These are phyloP conservation scores for Erigeron canadensis DNA, from an alignment of 129 eudicot species.

Conservation along the genomic window DNA sequence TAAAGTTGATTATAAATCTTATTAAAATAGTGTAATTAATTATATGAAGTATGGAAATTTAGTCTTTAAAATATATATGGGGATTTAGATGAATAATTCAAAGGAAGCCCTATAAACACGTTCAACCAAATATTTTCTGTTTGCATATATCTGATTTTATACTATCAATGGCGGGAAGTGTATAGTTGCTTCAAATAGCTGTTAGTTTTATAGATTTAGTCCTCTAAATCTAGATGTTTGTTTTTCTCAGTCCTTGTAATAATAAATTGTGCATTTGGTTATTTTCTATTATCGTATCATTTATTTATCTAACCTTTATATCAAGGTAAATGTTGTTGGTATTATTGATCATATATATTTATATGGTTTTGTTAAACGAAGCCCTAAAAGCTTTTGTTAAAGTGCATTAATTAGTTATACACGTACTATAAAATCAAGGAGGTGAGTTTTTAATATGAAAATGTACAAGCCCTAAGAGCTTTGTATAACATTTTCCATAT, in stretches of 20 bases:
- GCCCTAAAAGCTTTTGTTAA: too few species aligned
- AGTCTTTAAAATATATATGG: conserved; percentile 3
- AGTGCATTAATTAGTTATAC: too few species aligned
- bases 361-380: too few species aligned
- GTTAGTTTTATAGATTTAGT: conserved; percentile 13
- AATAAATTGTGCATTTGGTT: too few species aligned
- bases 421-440: too few species aligned
- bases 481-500: too few species aligned
- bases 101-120: conserved; percentile 29
- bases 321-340: too few species aligned
- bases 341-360: too few species aligned
- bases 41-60: conserved; percentile 12
- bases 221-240: neutral
- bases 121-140: conserved; percentile 9
- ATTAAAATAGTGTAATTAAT: neutral
- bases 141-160: conserved; percentile 9
- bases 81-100: neutral
- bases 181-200: neutral
- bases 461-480: too few species aligned
- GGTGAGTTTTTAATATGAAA: too few species aligned
- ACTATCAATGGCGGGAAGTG: conserved; percentile 32
- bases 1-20: neutral
- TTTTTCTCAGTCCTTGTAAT: neutral
- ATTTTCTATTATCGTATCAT: too few species aligned
- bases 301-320: too few species aligned